Conservation (phyloP, 768 basidiomycete genomes). For the Sporobolomyces pararoseus region DNA sequence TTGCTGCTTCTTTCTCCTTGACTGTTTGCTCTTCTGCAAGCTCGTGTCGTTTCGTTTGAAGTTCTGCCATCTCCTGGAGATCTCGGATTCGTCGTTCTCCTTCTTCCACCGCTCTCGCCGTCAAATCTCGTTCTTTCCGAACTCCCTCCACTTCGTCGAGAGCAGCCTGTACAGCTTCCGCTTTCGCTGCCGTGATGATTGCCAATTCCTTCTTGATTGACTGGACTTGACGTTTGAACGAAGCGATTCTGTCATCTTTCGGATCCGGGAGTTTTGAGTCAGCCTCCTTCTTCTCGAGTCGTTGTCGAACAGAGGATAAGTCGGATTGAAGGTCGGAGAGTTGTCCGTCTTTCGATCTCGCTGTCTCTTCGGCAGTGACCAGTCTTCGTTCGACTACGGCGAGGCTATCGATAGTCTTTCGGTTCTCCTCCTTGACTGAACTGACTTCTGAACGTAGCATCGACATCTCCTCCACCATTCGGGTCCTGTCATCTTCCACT, state of each 20-base stretch:
- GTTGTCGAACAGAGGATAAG: neutral
- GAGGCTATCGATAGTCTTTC: conserved; percentile 47
- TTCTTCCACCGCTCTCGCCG: conserved; percentile 2
- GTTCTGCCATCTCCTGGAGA: conserved; percentile 14
- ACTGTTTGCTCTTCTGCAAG: conserved; percentile 2
- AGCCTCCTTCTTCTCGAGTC: conserved; percentile 11
- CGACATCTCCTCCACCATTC: conserved; percentile 49
- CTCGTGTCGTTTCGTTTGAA: conserved; percentile 1
- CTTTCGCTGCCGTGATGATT: conserved; percentile 6
- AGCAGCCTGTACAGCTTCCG: conserved; percentile 1
- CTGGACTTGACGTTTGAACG: conserved; percentile 17
- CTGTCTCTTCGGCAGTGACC: neutral
- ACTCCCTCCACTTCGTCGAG: neutral
- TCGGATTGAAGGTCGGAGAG: neutral
- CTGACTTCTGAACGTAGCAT: conserved; percentile 70
- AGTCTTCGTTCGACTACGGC: neutral
- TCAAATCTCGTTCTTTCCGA: conserved; percentile 19
- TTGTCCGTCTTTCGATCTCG: neutral
- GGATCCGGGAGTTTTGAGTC: neutral
- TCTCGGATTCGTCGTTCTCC: conserved; percentile 12
- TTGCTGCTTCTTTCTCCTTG: conserved; percentile 17
- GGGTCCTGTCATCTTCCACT: neutral
- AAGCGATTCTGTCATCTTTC: conserved; percentile 7
- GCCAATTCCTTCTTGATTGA: conserved; percentile 20
- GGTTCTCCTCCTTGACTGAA: conserved; percentile 68